A percentile compares a stretch with the other conserved stretches of the same genome.
Evolutionary conservation across 164 flowering plant genomes (phyloP).

Genomic region (Tetrastigma voinierianum): DNA sequence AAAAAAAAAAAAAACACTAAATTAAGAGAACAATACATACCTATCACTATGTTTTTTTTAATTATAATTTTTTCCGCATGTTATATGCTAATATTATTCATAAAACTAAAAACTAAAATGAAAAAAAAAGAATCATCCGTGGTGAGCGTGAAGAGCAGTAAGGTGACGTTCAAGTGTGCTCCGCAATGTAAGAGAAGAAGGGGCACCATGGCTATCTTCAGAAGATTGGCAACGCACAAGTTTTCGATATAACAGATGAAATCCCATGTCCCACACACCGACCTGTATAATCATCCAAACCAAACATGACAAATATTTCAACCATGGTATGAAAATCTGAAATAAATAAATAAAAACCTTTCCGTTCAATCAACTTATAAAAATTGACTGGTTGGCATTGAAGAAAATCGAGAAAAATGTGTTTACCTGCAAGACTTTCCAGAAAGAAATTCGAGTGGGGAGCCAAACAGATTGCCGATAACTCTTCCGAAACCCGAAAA

Average conservation of each 20-base stretch:
- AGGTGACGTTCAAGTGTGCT: slow-evolving; percentile 1
- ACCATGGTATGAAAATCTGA: too few species aligned
- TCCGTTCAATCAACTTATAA: too few species aligned
- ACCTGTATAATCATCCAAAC: slow-evolving; percentile 24
- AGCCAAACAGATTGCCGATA: slow-evolving; percentile 36
- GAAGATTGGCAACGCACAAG: slow-evolving; percentile 48
- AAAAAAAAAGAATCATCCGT: too few species aligned
- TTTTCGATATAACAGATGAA: slow-evolving; percentile 54
- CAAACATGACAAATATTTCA: background rate
- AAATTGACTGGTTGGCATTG: too few species aligned
- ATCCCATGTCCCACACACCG: slow-evolving; percentile 57
- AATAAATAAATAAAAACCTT: too few species aligned
- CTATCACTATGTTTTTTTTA: too few species aligned
- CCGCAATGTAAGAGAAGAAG: slow-evolving; percentile 45
- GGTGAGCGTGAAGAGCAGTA: too few species aligned
- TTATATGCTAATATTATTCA: too few species aligned
- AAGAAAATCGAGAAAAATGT: background rate
- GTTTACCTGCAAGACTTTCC: slow-evolving; percentile 58
- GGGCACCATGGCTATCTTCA: slow-evolving; percentile 42
- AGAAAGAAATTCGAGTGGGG: slow-evolving; percentile 51
- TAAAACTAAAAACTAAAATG: too few species aligned
- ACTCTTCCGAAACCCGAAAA: slow-evolving; percentile 34
- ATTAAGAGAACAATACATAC: too few species aligned
- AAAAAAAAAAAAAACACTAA: too few species aligned
- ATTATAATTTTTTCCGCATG: too few species aligned